Percentiles rank a stretch among this genome's conserved stretches.
Evolutionary conservation across 371 early-diverging fungal genomes (phyloP).

Genomic region (Dipsacomyces acuminosporus): DNA sequence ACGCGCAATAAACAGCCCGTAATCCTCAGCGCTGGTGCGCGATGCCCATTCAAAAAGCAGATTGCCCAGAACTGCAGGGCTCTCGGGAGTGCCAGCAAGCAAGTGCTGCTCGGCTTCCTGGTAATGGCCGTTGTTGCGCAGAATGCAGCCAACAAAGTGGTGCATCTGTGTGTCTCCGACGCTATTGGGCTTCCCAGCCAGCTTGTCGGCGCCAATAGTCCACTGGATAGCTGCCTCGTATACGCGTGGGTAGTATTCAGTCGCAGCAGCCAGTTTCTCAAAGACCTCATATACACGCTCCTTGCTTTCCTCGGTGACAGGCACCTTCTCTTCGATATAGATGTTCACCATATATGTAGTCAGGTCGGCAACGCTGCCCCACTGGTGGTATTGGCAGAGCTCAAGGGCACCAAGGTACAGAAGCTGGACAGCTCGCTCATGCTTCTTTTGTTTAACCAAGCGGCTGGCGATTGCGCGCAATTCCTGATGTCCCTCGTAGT

Average conservation of each 20-base stretch:
- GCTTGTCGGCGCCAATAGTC: conserved; percentile 20
- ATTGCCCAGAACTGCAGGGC: conserved; percentile 66
- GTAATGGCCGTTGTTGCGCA: conserved; percentile 57
- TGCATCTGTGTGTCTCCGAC: conserved; percentile 81
- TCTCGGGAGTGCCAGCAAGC: conserved; percentile 70
- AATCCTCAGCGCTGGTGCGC: conserved; percentile 49
- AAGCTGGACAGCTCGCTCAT: conserved; percentile 69
- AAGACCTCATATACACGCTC: conserved; percentile 47
- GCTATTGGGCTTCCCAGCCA: conserved; percentile 48
- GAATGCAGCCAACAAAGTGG: conserved; percentile 73
- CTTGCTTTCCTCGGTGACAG: conserved; percentile 67
- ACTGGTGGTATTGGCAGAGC: conserved; percentile 73
- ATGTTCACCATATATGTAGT: conserved; percentile 73
- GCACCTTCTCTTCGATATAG: conserved; percentile 63
- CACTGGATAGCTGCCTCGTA: conserved; percentile 51
- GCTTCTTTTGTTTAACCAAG: conserved; percentile 71
- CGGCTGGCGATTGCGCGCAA: conserved; percentile 43
- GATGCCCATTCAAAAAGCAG: conserved; percentile 71
- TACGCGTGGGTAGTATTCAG: conserved; percentile 49
- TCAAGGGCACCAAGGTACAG: conserved; percentile 71
- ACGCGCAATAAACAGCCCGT: conserved; percentile 74
- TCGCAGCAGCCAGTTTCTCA: conserved; percentile 35
- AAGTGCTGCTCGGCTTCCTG: conserved; percentile 70
- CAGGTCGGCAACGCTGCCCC: conserved; percentile 81
- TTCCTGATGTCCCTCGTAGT: conserved; percentile 46